Percentiles rank a stretch among this genome's conserved stretches.
These are phyloP conservation scores for Taphrina deformans DNA, from an alignment of 1,139 yeast species.

Conservation along the genomic window DNA sequence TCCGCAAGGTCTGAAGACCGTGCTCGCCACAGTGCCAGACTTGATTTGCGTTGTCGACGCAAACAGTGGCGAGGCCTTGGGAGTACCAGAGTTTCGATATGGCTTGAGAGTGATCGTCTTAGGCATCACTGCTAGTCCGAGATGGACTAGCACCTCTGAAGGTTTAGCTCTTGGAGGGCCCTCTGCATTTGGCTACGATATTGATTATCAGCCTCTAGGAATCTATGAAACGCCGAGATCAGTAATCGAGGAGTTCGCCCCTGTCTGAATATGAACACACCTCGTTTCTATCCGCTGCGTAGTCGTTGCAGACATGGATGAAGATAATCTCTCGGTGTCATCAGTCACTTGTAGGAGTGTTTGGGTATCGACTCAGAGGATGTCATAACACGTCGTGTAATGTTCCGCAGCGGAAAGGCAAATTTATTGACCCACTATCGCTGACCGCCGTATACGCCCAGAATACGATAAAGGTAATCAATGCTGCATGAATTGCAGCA, in stretches of 20 bases:
- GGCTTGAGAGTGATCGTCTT: slow-evolving; percentile 51
- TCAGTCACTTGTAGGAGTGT: no score
- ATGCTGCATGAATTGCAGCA: slow-evolving; percentile 25
- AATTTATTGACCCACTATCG: not conserved
- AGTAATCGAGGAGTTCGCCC: slow-evolving; percentile 49
- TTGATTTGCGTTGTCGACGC: slow-evolving; percentile 51
- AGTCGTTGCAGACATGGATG: no score
- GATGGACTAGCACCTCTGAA: slow-evolving; percentile 48
- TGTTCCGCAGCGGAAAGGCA: no score
- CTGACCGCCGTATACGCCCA: not conserved
- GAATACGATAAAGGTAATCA: not conserved
- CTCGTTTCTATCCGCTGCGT: no score
- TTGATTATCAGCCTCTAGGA: slow-evolving; percentile 49
- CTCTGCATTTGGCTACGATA: slow-evolving; percentile 47
- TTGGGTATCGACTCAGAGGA: no score
- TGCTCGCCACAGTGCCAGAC: slow-evolving; percentile 52
- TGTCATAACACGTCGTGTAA: no score
- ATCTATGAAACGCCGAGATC: slow-evolving; percentile 46
- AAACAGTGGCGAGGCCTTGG: slow-evolving; percentile 53
- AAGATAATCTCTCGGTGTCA: no score
- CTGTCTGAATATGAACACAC: no score
- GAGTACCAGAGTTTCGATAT: slow-evolving; percentile 54
- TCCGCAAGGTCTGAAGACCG: slow-evolving; percentile 41
- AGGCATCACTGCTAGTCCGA: slow-evolving; percentile 49
- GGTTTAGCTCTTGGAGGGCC: slow-evolving; percentile 52